Base-by-base conservation (phyloP, 2,329 filamentous ascomycete genomes). In the Calonectria pseudoreteaudii region DNA sequence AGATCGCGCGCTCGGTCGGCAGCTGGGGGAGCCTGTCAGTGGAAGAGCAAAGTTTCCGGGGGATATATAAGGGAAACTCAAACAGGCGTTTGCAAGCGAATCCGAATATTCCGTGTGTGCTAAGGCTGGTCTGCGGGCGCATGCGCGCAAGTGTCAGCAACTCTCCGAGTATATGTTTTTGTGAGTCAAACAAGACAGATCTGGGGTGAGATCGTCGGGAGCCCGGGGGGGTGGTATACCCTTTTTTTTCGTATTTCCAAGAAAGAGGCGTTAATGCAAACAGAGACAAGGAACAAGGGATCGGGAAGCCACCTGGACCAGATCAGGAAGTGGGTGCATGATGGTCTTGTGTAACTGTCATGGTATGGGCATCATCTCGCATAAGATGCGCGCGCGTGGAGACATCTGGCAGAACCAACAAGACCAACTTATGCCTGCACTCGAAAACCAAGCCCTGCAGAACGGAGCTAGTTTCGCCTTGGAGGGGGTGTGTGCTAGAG, bases 391-490 rank as follows among this genome's bases (percentile, higher is more conserved):
- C 34, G 34, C n/a, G 49, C 69, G 69, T 71, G 69, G 69, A 62
- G 69, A 47, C 34, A 52, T 28, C n/a, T 36, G 58, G 58, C 56
- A 58, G 67, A 50, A 31, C 49, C 47, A 44, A 38, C 38, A 36
- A 23, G 11, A 34, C 34, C 9, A 53, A 53, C 31, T 52, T 66
- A 20, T 44, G 30, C 31, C 34, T 18, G n/a, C 30, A 8, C 30
- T 8, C 14, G 13, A 56, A 38, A 23, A 62, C 13, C 14, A 52
- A 30, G 53, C n/a, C 71, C n/a, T 62, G 67, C 60, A 73, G 56
- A 26, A 41, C 7, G 38, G 71, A 72, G 66, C 71, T 70, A 70
- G 70, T 70, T 67, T 58, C 70, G 64, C 26, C 26, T 53, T 53
- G 66, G 70, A 65, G 70, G 66, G 68, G 70, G 70, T 31, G 70